Evolutionary conservation across 257 asterid genomes (phyloP).

Genomic region (Plantago elongata): DNA sequence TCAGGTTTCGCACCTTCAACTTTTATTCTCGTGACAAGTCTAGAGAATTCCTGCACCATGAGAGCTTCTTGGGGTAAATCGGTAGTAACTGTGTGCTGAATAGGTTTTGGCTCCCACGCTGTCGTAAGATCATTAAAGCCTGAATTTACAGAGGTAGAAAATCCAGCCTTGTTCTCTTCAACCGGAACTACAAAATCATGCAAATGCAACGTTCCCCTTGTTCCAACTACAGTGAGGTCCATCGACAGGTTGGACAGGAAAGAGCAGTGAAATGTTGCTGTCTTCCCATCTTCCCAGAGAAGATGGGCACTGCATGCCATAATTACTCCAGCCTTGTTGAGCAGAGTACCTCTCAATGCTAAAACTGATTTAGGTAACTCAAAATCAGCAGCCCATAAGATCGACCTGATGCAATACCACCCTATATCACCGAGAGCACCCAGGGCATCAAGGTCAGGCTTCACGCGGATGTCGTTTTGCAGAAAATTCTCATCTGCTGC

Average conservation of each 20-base stretch:
- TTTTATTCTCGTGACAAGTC: conserved; percentile 39
- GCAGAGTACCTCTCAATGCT: conserved; percentile 41
- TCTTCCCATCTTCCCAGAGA: conserved; percentile 56
- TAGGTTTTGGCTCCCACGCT: conserved; percentile 50
- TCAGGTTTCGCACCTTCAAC: conserved; percentile 45
- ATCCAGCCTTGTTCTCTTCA: conserved; percentile 43
- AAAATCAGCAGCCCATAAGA: conserved; percentile 59
- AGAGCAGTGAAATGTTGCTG: conserved; percentile 68
- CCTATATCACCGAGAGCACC: conserved; percentile 77
- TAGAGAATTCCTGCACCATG: conserved; percentile 59
- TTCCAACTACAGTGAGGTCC: conserved; percentile 55
- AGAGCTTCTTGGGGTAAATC: conserved; percentile 79
- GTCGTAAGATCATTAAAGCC: conserved; percentile 34
- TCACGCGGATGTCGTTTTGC: conserved; percentile 58
- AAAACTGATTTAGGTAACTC: conserved; percentile 56
- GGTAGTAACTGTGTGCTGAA: conserved; percentile 35
- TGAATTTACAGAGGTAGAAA: conserved; percentile 31
- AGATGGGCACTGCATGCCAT: conserved; percentile 61
- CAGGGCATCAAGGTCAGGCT: conserved; percentile 68
- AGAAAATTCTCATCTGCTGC: conserved; percentile 35
- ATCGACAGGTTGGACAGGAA: conserved; percentile 56
- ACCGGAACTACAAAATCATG: conserved; percentile 61
- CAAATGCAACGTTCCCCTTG: conserved; percentile 44
- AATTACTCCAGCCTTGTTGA: conserved; percentile 51
- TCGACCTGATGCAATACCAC: conserved; percentile 73